phyloP scores from a whole-genome alignment of 2,329 filamentous ascomycete species.

The Xylariales sp. region DNA sequence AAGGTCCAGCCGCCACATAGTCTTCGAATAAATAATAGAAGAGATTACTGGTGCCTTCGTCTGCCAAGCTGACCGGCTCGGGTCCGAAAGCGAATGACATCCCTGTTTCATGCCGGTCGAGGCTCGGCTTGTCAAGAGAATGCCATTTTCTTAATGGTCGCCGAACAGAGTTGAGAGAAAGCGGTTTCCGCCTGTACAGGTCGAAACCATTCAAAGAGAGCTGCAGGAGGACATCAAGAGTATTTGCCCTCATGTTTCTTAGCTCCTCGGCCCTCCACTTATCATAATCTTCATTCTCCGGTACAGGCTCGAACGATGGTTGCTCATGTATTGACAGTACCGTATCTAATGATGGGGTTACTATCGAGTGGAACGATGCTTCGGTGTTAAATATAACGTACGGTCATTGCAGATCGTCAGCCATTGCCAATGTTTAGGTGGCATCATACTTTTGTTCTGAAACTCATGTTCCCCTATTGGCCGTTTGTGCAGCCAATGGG shows the following conservation, averaged over 20 bases:
- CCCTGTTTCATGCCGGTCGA: slow-evolving; percentile 41
- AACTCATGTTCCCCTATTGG: slow-evolving; percentile 43
- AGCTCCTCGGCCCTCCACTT: slow-evolving; percentile 49
- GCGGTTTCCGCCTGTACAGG: slow-evolving; percentile 53
- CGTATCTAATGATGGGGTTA: slow-evolving; percentile 61
- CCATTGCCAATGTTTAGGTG: slow-evolving; percentile 73
- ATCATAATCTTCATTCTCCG: slow-evolving; percentile 39
- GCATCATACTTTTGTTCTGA: slow-evolving; percentile 52
- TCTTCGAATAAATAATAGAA: slow-evolving; percentile 77
- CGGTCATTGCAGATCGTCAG: slow-evolving; percentile 74
- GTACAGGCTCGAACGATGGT: slow-evolving; percentile 51
- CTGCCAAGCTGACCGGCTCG: slow-evolving; percentile 43
- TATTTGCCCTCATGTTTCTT: slow-evolving; percentile 54
- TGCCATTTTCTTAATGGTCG: slow-evolving; percentile 55
- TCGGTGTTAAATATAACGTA: slow-evolving; percentile 47
- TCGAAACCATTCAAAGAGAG: slow-evolving; percentile 54
- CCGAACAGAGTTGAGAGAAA: slow-evolving; percentile 56
- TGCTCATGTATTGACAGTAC: slow-evolving; percentile 77
- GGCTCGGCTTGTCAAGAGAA: slow-evolving; percentile 39
- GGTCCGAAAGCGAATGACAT: slow-evolving; percentile 36
- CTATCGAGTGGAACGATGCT: slow-evolving; percentile 23
- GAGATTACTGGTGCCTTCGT: slow-evolving; percentile 68
- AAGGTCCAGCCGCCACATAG: slow-evolving; percentile 68
- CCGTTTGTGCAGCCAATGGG: slow-evolving; percentile 69
- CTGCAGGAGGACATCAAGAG: slow-evolving; percentile 53